Percentiles rank a stretch among this genome's conserved stretches.
phyloP scores from a whole-genome alignment of 1,284 basidiomycete genomes.

The Malassezia vespertilionis region DNA sequence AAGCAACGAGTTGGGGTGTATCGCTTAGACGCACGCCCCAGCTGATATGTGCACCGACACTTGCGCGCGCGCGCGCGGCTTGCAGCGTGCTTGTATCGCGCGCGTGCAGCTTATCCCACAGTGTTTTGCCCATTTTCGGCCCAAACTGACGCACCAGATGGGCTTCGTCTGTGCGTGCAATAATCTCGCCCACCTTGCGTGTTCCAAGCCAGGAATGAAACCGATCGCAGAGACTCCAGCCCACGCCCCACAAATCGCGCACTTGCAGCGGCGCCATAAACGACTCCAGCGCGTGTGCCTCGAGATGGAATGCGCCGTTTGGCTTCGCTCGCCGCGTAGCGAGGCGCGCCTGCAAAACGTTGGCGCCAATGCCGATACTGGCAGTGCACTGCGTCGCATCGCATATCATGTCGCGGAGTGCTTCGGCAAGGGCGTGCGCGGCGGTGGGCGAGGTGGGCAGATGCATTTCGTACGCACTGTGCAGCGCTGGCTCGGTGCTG shows the following conservation, averaged over 20 bases:
- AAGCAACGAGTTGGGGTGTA: slow-evolving; percentile 61
- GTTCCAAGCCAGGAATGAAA: slow-evolving; percentile 61
- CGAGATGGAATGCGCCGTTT: slow-evolving; percentile 67
- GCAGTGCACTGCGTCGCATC: slow-evolving; percentile 69
- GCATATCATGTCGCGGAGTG: slow-evolving; percentile 65
- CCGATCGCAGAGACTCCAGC: slow-evolving; percentile 50
- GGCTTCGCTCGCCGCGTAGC: slow-evolving; percentile 87
- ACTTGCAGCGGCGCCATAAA: slow-evolving; percentile 69
- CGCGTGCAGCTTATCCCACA: slow-evolving; percentile 73
- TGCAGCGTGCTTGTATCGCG: slow-evolving; percentile 69
- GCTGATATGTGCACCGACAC: slow-evolving; percentile 24
- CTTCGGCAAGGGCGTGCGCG: slow-evolving; percentile 54
- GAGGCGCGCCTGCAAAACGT: slow-evolving; percentile 80
- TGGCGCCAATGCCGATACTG: slow-evolving; percentile 73
- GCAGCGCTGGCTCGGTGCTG: neutral
- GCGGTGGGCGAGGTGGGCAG: neutral
- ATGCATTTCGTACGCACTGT: neutral
- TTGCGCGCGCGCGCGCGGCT: slow-evolving; percentile 46
- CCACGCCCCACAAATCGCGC: slow-evolving; percentile 77
- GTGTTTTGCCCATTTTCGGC: slow-evolving; percentile 66
- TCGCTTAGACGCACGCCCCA: slow-evolving; percentile 89
- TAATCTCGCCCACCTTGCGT: slow-evolving; percentile 59
- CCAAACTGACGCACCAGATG: slow-evolving; percentile 59
- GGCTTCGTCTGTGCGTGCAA: slow-evolving; percentile 15
- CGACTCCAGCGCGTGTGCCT: slow-evolving; percentile 51